Conservation (phyloP, 108 stramenopile genomes). For the Pseudonitzschia delicatissima region DNA sequence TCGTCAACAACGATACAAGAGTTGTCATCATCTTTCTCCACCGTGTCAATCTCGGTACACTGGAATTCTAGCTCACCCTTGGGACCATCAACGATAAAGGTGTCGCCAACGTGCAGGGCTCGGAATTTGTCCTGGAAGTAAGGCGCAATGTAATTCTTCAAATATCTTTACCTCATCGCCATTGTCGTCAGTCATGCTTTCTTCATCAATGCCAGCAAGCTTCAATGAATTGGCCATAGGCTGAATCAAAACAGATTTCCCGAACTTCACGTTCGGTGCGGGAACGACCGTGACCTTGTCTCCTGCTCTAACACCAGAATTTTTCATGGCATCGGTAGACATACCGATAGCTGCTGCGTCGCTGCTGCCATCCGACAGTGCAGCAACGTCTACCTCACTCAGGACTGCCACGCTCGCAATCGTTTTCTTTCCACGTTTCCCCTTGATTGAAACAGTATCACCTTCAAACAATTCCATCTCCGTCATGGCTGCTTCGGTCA, state of each 20-base stretch:
- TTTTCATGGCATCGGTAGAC: conserved; percentile 82
- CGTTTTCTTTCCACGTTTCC: conserved; percentile 80
- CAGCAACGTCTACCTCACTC: conserved; percentile 53
- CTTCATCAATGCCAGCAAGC: conserved; percentile 45
- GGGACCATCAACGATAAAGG: conserved; percentile 72
- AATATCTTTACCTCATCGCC: conserved; percentile 40
- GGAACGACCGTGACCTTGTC: conserved; percentile 72
- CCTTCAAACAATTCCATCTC: conserved; percentile 84
- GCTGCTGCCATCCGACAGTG: conserved; percentile 39
- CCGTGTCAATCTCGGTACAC: conserved; percentile 82
- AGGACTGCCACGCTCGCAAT: conserved; percentile 75
- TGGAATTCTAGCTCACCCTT: conserved; percentile 78
- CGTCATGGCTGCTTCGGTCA: conserved; percentile 72
- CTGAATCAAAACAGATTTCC: conserved; percentile 76
- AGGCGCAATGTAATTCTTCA: conserved; percentile 80
- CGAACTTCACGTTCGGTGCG: conserved; percentile 86
- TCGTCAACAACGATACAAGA: conserved; percentile 87
- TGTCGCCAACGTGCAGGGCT: conserved; percentile 68
- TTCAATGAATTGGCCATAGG: conserved; percentile 69
- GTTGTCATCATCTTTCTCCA: conserved; percentile 75
- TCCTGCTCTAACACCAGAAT: conserved; percentile 81
- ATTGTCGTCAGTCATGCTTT: conserved; percentile 36
- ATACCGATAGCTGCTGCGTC: conserved; percentile 61
- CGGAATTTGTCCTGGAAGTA: conserved; percentile 87
- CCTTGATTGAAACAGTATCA: conserved; percentile 81